Percentiles rank a stretch among this genome's conserved stretches.
phyloP scores from a whole-genome alignment of 345 rosid genomes.

The Acer saccharum region DNA sequence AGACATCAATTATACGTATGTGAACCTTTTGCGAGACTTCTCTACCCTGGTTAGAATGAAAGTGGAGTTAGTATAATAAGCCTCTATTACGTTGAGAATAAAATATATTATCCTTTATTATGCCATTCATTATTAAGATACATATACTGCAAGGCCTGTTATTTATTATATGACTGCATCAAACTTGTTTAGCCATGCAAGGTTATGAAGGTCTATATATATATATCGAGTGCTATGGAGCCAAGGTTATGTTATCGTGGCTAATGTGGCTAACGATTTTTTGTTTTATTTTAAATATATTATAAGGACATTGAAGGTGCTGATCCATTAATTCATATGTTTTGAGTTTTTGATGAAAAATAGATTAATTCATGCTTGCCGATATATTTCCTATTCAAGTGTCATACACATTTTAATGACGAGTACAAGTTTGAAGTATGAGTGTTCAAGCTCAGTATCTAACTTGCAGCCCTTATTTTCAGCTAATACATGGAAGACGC shows the following conservation, averaged over 20 bases:
- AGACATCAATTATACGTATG: background rate
- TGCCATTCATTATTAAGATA: background rate
- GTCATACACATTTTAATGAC: background rate
- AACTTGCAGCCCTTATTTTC: constrained; percentile 32
- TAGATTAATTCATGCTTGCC: background rate
- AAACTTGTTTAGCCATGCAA: constrained; percentile 1
- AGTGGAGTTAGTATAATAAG: background rate
- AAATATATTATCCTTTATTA: background rate
- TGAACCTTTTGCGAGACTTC: background rate
- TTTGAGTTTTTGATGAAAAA: background rate
- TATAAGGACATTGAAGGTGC: background rate
- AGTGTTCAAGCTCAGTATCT: constrained; percentile 16
- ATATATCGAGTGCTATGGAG: background rate
- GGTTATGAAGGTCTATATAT: background rate
- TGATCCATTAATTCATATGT: background rate
- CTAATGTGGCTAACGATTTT: background rate
- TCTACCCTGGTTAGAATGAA: background rate
- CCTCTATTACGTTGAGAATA: background rate
- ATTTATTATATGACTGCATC: background rate
- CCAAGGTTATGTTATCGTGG: too few species aligned
- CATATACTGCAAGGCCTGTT: background rate
- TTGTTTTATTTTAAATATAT: background rate
- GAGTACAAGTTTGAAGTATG: background rate
- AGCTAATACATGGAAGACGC: constrained; percentile 76
- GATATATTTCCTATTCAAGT: background rate